Conservation (phyloP, 768 basidiomycete genomes). For the Gelatoporia subvermispora region DNA sequence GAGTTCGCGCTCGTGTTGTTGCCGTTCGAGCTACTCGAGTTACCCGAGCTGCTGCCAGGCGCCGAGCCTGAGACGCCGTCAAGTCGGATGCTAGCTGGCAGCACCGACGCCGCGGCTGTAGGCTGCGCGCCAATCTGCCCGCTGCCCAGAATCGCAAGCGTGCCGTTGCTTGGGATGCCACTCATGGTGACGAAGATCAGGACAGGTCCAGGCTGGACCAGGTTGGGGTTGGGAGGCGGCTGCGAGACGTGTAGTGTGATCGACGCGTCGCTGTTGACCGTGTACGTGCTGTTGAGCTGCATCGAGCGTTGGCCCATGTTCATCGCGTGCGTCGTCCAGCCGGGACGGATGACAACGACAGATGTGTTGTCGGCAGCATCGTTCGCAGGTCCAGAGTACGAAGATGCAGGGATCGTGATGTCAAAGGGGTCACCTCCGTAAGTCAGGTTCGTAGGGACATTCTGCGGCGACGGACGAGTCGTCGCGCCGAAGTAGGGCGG, state of each 20-base stretch:
- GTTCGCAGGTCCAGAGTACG: constrained; percentile 64
- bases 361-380: constrained; percentile 69
- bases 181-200: constrained; percentile 78
- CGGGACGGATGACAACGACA: constrained; percentile 77
- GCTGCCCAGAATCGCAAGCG: constrained; percentile 71
- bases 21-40: constrained; percentile 6
- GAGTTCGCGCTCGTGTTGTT: constrained; percentile 11
- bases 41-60: constrained; percentile 22
- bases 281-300: constrained; percentile 83
- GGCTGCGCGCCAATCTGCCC: constrained; percentile 76
- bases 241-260: constrained; percentile 79
- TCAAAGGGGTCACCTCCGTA: constrained; percentile 86
- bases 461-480: constrained; percentile 63
- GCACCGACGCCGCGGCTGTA: constrained; percentile 32
- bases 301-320: constrained; percentile 83
- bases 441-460: constrained; percentile 65
- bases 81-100: constrained; percentile 48
- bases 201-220: constrained; percentile 88
- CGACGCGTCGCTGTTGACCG: constrained; percentile 70
- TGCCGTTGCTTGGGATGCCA: constrained; percentile 80
- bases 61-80: constrained; percentile 36
- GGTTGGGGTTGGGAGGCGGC: constrained; percentile 75
- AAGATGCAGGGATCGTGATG: constrained; percentile 58
- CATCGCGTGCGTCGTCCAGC: constrained; percentile 83
- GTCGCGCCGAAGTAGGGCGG: constrained; percentile 77